Evolutionary conservation across 2,329 filamentous ascomycete species (phyloP).

Genomic region (Coniochaeta sp.): DNA sequence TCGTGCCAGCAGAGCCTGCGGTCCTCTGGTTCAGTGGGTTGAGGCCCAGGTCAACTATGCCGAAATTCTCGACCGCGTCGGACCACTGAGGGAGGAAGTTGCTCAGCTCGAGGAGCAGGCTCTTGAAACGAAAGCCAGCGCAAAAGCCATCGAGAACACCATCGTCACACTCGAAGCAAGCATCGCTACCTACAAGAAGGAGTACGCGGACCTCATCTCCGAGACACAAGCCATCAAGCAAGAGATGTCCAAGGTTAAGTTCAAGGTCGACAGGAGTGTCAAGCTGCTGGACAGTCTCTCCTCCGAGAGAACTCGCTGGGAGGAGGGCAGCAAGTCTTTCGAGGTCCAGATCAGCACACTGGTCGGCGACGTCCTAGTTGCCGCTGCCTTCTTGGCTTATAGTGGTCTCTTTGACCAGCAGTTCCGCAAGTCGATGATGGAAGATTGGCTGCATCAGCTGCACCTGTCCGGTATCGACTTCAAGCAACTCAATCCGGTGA

Average conservation of each 20-base stretch:
- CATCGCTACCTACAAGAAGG: constrained; percentile 90
- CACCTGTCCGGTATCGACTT: constrained; percentile 86
- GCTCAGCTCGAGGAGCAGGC: constrained; percentile 79
- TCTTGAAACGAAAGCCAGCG: constrained; percentile 86
- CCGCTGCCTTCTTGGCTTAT: constrained; percentile 96
- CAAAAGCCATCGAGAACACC: constrained; percentile 82
- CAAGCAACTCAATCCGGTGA: constrained; percentile 90
- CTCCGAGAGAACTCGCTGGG: constrained; percentile 89
- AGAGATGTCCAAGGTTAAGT: constrained; percentile 93
- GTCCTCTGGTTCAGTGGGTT: constrained; percentile 95
- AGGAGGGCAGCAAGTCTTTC: constrained; percentile 95
- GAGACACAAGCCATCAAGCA: constrained; percentile 96
- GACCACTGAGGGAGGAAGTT: constrained; percentile 86
- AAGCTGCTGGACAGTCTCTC: constrained; percentile 90
- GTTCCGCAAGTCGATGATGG: constrained; percentile 94
- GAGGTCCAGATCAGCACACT: constrained; percentile 96
- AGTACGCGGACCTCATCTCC: constrained; percentile 92
- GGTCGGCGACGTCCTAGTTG: constrained; percentile 89
- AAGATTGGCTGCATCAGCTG: constrained; percentile 94
- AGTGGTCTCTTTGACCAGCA: constrained; percentile 96
- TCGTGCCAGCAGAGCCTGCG: constrained; percentile 92
- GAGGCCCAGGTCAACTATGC: constrained; percentile 95
- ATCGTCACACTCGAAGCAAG: constrained; percentile 79
- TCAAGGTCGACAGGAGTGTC: constrained; percentile 96
- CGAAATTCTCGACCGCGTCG: constrained; percentile 91